phyloP scores from a whole-genome alignment of 2,329 filamentous ascomycete genomes.

The Pyricularia pennisetigena region DNA sequence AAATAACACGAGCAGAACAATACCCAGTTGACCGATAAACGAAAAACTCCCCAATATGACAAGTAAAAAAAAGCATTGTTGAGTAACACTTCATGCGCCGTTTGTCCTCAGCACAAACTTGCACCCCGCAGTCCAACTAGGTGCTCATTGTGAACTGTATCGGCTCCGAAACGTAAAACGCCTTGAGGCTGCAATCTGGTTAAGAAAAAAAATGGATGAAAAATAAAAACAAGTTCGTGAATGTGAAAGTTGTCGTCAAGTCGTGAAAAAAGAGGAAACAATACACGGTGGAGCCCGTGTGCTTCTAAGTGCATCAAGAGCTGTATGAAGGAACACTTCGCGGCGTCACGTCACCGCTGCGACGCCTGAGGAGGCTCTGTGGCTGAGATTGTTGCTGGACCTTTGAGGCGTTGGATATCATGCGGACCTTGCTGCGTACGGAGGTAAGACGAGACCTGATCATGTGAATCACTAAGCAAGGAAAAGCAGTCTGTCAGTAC shows the following conservation, averaged over 20 bases:
- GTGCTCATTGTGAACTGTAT: not conserved
- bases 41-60: not conserved
- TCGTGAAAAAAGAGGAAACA: not conserved
- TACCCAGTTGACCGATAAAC: not conserved
- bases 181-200: not conserved
- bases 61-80: not conserved
- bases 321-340: conserved; percentile 39
- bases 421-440: conserved; percentile 50
- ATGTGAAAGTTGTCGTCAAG: not conserved
- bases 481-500: conserved; percentile 14
- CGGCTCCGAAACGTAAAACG: not conserved
- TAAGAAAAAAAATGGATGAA: not conserved
- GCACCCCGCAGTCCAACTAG: not conserved
- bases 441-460: conserved; percentile 43
- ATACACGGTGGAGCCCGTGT: not conserved
- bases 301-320: not conserved
- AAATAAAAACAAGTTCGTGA: not conserved
- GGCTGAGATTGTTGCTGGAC: conserved; percentile 29
- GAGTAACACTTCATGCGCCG: not conserved
- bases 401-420: conserved; percentile 49
- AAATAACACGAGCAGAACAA: not conserved
- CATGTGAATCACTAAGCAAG: conserved; percentile 48
- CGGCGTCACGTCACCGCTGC: conserved; percentile 46
- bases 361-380: conserved; percentile 31
- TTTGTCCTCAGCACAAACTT: not conserved